Percentiles rank a stretch among this genome's conserved stretches.
phyloP scores from a whole-genome alignment of 352 stramenopile genomes.

The Phytophthora europaea region DNA sequence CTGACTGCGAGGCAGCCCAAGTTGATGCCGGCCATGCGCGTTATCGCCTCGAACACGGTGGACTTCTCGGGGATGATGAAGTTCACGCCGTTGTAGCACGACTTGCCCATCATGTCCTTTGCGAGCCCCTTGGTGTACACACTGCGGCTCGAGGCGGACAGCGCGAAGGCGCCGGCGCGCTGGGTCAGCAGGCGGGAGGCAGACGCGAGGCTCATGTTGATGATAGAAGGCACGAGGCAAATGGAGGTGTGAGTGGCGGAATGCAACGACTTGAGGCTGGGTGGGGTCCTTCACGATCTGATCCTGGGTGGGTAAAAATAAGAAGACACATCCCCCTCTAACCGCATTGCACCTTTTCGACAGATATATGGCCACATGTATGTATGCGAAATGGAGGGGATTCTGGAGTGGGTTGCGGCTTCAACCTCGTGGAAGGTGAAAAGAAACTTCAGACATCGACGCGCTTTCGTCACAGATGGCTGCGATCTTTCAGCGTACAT shows the following conservation, averaged over 20 bases:
- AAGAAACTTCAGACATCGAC: slow-evolving; percentile 15
- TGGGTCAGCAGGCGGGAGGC: slow-evolving; percentile 33
- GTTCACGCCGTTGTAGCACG: slow-evolving; percentile 95
- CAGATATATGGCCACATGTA: slow-evolving; percentile 21
- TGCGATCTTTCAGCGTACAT: slow-evolving; percentile 2
- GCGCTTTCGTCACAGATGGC: not conserved
- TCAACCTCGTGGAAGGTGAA: slow-evolving; percentile 19
- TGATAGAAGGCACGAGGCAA: not conserved
- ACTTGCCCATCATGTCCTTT: slow-evolving; percentile 93
- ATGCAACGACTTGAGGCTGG: not conserved
- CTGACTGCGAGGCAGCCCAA: slow-evolving; percentile 93
- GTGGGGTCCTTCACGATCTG: not conserved
- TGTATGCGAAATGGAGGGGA: slow-evolving; percentile 1
- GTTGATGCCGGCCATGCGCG: slow-evolving; percentile 96
- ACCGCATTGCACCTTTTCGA: slow-evolving; percentile 8
- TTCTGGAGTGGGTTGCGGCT: slow-evolving; percentile 10
- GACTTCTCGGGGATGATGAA: slow-evolving; percentile 95
- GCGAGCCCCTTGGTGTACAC: slow-evolving; percentile 89
- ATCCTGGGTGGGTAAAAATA: slow-evolving; percentile 13
- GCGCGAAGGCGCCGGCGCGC: slow-evolving; percentile 21
- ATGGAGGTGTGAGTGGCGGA: slow-evolving; percentile 16
- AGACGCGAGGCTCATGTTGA: slow-evolving; percentile 34
- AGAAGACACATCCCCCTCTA: slow-evolving; percentile 11
- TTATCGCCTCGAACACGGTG: slow-evolving; percentile 95
- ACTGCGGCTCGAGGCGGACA: slow-evolving; percentile 36